phyloP scores from a whole-genome alignment of 2,329 filamentous ascomycete genomes.

The Metarhizium robertsii region DNA sequence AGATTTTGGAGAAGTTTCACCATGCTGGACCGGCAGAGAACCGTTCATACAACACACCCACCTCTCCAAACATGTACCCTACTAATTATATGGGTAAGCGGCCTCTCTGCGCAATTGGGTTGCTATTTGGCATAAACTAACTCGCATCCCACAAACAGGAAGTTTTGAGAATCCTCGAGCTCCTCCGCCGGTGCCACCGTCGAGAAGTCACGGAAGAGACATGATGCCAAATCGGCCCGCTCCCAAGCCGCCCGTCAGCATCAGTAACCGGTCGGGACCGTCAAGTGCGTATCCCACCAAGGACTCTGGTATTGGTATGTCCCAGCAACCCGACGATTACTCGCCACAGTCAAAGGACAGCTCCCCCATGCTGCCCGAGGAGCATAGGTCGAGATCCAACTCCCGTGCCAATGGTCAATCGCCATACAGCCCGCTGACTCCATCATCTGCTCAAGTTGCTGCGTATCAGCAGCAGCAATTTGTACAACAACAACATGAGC shows the following conservation, averaged over 20 bases:
- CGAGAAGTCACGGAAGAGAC: constrained; percentile 40
- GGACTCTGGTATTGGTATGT: constrained; percentile 55
- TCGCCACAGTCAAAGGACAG: constrained; percentile 43
- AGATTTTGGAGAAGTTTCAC: constrained; percentile 93
- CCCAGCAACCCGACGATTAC: constrained; percentile 47
- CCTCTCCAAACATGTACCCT: constrained; percentile 45
- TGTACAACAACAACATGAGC: constrained; percentile 76
- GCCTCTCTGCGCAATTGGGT: constrained; percentile 45
- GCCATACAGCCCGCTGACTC: constrained; percentile 38
- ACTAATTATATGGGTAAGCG: constrained; percentile 47
- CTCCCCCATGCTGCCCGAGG: constrained; percentile 53
- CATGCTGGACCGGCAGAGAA: constrained; percentile 59
- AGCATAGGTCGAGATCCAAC: constrained; percentile 60
- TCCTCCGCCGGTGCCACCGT: constrained; percentile 73
- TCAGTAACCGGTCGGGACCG: constrained; percentile 48
- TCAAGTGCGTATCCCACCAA: constrained; percentile 41
- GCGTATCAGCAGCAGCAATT: constrained; percentile 50
- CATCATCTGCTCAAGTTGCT: constrained; percentile 27
- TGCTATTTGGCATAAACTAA: neutral
- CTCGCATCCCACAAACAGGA: constrained; percentile 31
- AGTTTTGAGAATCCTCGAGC: constrained; percentile 97
- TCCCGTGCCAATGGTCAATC: constrained; percentile 49
- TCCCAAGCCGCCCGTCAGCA: constrained; percentile 69
- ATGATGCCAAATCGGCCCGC: constrained; percentile 73
- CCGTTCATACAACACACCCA: constrained; percentile 32